These are phyloP conservation scores for Sugiyamaella neomexicana DNA, from an alignment of 1,139 yeast genomes.

Conservation along the genomic window DNA sequence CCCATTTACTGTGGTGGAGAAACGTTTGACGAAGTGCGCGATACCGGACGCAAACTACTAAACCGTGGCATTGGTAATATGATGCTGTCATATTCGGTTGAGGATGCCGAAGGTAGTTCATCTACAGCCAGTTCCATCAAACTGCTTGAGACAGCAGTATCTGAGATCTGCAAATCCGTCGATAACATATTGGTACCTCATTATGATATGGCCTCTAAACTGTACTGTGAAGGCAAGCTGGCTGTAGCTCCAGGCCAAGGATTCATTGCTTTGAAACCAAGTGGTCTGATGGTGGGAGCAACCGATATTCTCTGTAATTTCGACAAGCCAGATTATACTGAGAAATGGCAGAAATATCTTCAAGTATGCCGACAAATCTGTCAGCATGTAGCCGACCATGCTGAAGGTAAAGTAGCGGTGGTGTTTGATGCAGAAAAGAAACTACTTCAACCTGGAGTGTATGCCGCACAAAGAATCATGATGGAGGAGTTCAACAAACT, in stretches of 20 bases:
- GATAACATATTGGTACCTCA: slow-evolving; percentile 73
- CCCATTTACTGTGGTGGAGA: slow-evolving; percentile 93
- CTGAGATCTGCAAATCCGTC: slow-evolving; percentile 63
- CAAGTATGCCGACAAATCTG: slow-evolving; percentile 64
- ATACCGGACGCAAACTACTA: slow-evolving; percentile 66
- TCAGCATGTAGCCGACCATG: slow-evolving; percentile 64
- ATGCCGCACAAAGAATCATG: slow-evolving; percentile 81
- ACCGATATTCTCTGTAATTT: slow-evolving; percentile 69
- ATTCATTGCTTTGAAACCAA: slow-evolving; percentile 80
- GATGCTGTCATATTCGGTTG: slow-evolving; percentile 93
- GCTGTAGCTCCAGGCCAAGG: slow-evolving; percentile 39
- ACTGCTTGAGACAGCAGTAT: slow-evolving; percentile 61
- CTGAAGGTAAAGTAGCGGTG: slow-evolving; percentile 78
- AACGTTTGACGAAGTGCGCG: slow-evolving; percentile 62
- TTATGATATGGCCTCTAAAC: slow-evolving; percentile 47
- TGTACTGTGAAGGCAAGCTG: slow-evolving; percentile 52
- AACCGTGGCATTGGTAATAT: slow-evolving; percentile 82
- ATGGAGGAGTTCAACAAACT: slow-evolving; percentile 70
- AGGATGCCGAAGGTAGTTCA: slow-evolving; percentile 78
- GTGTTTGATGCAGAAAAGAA: slow-evolving; percentile 92
- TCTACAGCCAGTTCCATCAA: slow-evolving; percentile 40
- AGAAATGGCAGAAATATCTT: slow-evolving; percentile 61
- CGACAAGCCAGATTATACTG: slow-evolving; percentile 52
- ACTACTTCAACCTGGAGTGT: slow-evolving; percentile 87
- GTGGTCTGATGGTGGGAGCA: slow-evolving; percentile 81